Evolutionary conservation across 257 asterid genomes (phyloP), one percentile per base, ranked within the genome.

Genomic region (Cordia subcordata): DNA sequence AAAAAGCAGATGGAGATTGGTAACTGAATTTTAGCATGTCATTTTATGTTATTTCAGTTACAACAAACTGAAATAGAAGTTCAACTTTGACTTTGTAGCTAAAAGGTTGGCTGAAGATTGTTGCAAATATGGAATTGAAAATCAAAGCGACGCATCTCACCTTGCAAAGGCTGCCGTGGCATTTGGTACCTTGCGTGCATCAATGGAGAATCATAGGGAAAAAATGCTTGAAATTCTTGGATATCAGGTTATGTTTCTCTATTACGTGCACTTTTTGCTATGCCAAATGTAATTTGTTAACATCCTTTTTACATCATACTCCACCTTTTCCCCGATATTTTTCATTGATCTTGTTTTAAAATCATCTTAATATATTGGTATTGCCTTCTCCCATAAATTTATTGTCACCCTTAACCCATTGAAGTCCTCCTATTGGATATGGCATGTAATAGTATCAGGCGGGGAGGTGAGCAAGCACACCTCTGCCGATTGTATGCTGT

Each of bases 1-100:
- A 85, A 78, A 78, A 92, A 84, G 58, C 94, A 88, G 80, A 86
- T 80, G 90, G 88, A 88, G 71, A 79, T 86, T 75, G 93, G 99
- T 88, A 58, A 63, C 82, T 77, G 18, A 57, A 51, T 61, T 38
- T 67, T 44, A 58, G 38, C 13, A 35, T 55, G 57, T 61, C 60
- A 19, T 55, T 68, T 66, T 65, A 40, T 40, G 54, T 68, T 72
- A 68, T 62, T 68, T 50, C 14, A 38, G 27, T 53, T 70, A 61
- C 45, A 62, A 56, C 44, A 49, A 58, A 57, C 39, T 33, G n/a
- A 55, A 21, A 70, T 60, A 55, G 51, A 65, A 49, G 62, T 62
- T 82, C 59, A 16, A 59, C 56, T 75, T 67, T 72, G 65, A 47
- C 50, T 64, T 60, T 82, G 80, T 78, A 88, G 99, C 76, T 75